Evolutionary conservation across 345 rosid genomes (phyloP), one percentile per base, ranked within the genome.

Genomic region (Tarenaya hassleriana): DNA sequence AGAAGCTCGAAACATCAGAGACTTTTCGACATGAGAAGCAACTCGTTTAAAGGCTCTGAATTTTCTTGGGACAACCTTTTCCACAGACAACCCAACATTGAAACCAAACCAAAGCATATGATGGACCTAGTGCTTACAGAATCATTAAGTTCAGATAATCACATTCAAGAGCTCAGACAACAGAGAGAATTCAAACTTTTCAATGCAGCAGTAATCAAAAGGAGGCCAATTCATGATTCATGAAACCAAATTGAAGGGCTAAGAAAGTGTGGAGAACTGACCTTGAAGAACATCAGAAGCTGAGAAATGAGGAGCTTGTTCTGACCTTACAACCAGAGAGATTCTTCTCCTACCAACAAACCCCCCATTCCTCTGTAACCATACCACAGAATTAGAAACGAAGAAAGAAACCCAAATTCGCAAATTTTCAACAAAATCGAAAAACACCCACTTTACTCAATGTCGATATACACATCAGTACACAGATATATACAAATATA

Each of bases 241-340:
- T 11, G 12, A 35, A 20, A 10, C 18, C 17, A 34, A 47, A 52
- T 34, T 44, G 32, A 1, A 50, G 10, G 1, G 27, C 24, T 5
- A 17, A 52, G 37, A 47, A 27, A 1, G 33, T 1, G 46, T 4
- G 24, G 16, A 21, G 24, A 24, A 47, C 44, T 43, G 55, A 82
- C 98, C 86, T 54, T 60, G 80, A 70, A 53, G 72, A 58, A n/a
- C n/a, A n/a, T 50, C 60, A 58, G 81, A 66, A 40, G 73, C 41
- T 17, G 76, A 60, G 64, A 64, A 34, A 16, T 64, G 21, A 7
- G 82, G 50, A n/a, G 64, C 35, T 20, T 74, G 82, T 33, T 84
- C 82, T 32, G 92, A 73, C 31, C 75, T 69, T 5, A 72, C 83
- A 41, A 74, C 52, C 63, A 80, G 24, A 31, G 95, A 72, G 69